Base-by-base conservation (phyloP, 2,329 filamentous ascomycete species). In the Phoma sp. region DNA sequence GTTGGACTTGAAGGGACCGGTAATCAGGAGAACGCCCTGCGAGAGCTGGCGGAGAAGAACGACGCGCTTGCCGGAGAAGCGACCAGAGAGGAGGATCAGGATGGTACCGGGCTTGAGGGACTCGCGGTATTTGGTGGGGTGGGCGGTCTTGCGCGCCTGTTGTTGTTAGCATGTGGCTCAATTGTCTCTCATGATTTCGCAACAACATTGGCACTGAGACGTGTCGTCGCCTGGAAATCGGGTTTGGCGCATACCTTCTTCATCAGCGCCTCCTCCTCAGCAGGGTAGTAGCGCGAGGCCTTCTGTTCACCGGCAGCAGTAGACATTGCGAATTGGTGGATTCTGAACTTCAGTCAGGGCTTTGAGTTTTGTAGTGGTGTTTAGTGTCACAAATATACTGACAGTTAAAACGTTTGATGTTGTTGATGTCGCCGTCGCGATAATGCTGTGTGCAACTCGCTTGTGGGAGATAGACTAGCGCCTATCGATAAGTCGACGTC, bases 1-100 rank as follows among this genome's bases (percentile, higher is more conserved):
- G 85, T 99, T 99, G 83, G 98, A 89, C 87, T 98, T 98, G 91
- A 98, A 99, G 78, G 95, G 95, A 71, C 95, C 95, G 76, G 95
- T 99, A 74, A 99, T 92, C 78, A 99, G 91, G 78, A 99, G 92
- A 66, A 96, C 91, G 81, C 95, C 95, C 84, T 97, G 91, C 74
- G 90, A 86, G 76, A 98, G 92, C 80, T 89, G 87, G 87, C 97
- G 97, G 78, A 99, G 90, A 80, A 97, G 92, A 76, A 99, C 86
- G 75, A 98, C 95, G 78, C 95, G 95, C 91, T 98, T 98, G 86
- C 95, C 95, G 74, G 95, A 92, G 91, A 98, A 99, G 77, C 95
- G 93, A 75, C 95, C 95, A 78, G 95, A 93, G 78, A 99, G 92
- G 78, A 99, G 92, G 83, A 99, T 98, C 77, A 99, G 90, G 77